Evolutionary conservation across 2,329 filamentous ascomycete genomes (phyloP).

Genomic region (Colletotrichum lindemuthianum): DNA sequence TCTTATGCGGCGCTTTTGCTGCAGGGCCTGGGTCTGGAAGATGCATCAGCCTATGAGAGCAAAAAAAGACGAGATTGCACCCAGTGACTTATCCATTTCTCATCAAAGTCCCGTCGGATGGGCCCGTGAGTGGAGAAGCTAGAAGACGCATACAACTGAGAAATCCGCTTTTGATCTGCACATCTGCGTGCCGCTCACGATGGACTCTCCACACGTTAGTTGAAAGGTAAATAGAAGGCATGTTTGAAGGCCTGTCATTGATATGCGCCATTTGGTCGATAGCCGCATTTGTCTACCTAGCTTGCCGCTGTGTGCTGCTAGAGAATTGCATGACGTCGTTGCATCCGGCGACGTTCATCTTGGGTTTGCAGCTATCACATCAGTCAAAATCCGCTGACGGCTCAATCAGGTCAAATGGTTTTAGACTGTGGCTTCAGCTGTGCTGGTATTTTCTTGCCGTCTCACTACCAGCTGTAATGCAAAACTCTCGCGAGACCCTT

Average conservation of each 20-base stretch:
- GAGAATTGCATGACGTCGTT: neutral
- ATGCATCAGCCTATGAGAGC: neutral
- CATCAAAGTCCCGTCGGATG: no score
- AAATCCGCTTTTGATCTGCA: slow-evolving; percentile 36
- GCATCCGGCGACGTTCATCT: no score
- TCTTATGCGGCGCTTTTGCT: neutral
- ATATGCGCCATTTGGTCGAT: slow-evolving; percentile 12
- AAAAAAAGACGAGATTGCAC: no score
- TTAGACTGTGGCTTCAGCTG: no score
- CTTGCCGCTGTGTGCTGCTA: neutral
- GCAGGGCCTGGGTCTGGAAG: neutral
- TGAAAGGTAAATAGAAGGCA: neutral
- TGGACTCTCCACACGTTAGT: slow-evolving; percentile 21
- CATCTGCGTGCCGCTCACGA: slow-evolving; percentile 26
- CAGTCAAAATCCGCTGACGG: no score
- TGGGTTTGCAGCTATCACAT: no score
- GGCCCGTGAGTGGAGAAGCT: slow-evolving; percentile 17
- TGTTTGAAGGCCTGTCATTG: slow-evolving; percentile 3
- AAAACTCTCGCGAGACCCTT: slow-evolving; percentile 7
- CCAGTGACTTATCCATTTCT: no score
- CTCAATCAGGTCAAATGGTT: no score
- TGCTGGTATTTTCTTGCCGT: no score
- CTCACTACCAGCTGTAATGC: neutral
- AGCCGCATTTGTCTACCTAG: slow-evolving; percentile 17
- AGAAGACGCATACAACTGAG: neutral